Evolutionary conservation across 2,329 filamentous ascomycete species (phyloP).

Genomic region (Sclerotinia nivalis): DNA sequence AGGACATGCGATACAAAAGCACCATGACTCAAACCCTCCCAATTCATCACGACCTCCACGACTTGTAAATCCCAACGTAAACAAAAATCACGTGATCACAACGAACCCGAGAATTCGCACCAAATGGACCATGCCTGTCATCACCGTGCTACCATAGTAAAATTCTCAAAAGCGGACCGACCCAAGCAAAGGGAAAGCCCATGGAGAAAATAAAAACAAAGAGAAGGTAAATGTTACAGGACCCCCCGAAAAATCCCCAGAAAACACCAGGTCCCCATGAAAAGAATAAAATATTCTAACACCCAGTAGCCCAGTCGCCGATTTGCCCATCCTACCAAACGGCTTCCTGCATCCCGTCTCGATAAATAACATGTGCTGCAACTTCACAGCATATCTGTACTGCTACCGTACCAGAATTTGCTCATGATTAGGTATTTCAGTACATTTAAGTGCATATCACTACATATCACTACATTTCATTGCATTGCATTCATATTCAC

Average conservation of each 20-base stretch:
- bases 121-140: not conserved
- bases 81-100: constrained; percentile 2
- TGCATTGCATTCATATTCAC: not conserved
- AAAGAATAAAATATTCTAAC: not conserved
- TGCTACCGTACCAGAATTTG: constrained; percentile 6
- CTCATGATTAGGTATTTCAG: not conserved
- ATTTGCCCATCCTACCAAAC: constrained; percentile 20
- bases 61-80: not conserved
- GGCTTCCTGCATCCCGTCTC: constrained; percentile 24
- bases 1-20: not conserved
- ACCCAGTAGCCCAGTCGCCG: constrained; percentile 20
- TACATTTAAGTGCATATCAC: not conserved
- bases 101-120: constrained; percentile 5
- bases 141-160: not conserved
- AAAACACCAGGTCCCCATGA: not conserved
- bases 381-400: constrained; percentile 2
- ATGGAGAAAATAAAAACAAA: not conserved
- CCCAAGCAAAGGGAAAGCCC: constrained; percentile 7
- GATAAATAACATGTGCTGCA: constrained; percentile 24
- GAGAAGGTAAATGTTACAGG: not conserved
- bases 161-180: not conserved
- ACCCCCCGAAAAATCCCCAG: not conserved
- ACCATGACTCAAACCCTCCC: not conserved
- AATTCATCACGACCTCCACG: not conserved
- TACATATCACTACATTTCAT: not conserved